A percentile compares a stretch with the other conserved stretches of the same genome.
phyloP scores from a whole-genome alignment of 345 rosid species.

The Boechera divaricarpa region DNA sequence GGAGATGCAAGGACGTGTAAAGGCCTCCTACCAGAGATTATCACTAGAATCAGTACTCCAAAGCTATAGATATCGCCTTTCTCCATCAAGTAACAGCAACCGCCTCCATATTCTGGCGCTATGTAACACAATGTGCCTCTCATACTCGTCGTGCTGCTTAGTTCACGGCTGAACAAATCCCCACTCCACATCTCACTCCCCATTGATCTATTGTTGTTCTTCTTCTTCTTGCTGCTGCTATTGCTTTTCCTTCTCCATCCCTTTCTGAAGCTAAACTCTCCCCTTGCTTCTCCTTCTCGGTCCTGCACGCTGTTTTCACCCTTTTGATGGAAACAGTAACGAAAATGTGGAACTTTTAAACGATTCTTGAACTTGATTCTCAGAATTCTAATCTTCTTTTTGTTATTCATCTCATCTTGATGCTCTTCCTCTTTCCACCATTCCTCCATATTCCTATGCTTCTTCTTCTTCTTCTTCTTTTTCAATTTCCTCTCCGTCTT shows the following conservation, averaged over 20 bases:
- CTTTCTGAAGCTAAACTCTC: slow-evolving; percentile 93
- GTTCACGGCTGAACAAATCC: slow-evolving; percentile 87
- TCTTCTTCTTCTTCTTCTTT: slow-evolving; percentile 64
- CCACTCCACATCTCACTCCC: slow-evolving; percentile 99
- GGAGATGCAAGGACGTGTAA: slow-evolving; percentile 92
- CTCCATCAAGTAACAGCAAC: slow-evolving; percentile 89
- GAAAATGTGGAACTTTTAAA: slow-evolving; percentile 61
- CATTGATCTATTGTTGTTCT: slow-evolving; percentile 45
- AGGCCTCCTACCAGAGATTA: slow-evolving; percentile 93
- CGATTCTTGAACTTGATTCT: slow-evolving; percentile 70
- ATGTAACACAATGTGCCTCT: slow-evolving; percentile 96
- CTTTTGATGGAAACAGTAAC: slow-evolving; percentile 52
- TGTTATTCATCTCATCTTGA: slow-evolving; percentile 59
- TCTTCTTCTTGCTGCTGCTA: slow-evolving; percentile 51
- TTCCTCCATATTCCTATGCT: slow-evolving; percentile 82
- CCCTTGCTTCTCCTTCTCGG: slow-evolving; percentile 58
- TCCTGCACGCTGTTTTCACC: slow-evolving; percentile 51
- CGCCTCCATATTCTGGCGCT: slow-evolving; percentile 91
- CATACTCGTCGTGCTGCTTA: slow-evolving; percentile 99
- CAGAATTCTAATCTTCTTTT: slow-evolving; percentile 44
- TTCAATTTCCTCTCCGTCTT: slow-evolving; percentile 37
- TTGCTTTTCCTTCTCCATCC: slow-evolving; percentile 64
- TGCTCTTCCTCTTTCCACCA: slow-evolving; percentile 99
- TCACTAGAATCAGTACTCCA: slow-evolving; percentile 91
- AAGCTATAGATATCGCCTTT: slow-evolving; percentile 96